Evolutionary conservation across 2,329 filamentous ascomycete species (phyloP).

Genomic region (Paracorniculantispora psalliotae): DNA sequence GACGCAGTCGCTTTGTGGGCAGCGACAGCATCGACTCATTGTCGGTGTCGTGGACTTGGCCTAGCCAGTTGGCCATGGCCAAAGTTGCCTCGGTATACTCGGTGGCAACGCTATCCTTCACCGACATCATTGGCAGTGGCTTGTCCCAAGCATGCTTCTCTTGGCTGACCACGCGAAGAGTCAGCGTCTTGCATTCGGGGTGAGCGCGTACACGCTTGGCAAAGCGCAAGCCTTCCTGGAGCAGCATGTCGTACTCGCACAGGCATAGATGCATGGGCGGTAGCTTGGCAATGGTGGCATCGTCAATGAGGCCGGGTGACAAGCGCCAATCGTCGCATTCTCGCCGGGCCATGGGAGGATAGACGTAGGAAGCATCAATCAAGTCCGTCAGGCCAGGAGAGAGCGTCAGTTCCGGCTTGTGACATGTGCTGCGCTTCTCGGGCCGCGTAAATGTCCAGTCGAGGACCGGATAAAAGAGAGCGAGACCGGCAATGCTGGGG

Average conservation of each 20-base stretch:
- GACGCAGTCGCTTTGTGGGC: conserved; percentile 27
- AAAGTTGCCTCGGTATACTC: conserved; percentile 42
- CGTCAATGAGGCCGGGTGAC: conserved; percentile 52
- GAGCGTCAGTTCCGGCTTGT: conserved; percentile 53
- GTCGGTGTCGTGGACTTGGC: conserved; percentile 33
- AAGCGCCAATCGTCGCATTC: conserved; percentile 49
- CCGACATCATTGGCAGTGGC: conserved; percentile 35
- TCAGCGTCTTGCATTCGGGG: conserved; percentile 26
- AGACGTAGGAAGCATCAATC: conserved; percentile 59
- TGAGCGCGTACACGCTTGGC: conserved; percentile 46
- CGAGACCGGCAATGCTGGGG: conserved; percentile 46
- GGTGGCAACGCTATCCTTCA: conserved; percentile 39
- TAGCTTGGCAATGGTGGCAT: conserved; percentile 48
- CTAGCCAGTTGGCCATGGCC: conserved; percentile 37
- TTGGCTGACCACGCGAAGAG: conserved; percentile 38
- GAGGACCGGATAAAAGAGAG: conserved; percentile 58
- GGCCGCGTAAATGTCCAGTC: conserved; percentile 56
- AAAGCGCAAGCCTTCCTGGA: conserved; percentile 56
- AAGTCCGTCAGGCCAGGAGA: conserved; percentile 54
- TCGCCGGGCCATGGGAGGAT: conserved; percentile 41
- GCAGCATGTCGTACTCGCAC: conserved; percentile 63
- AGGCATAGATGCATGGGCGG: conserved; percentile 53
- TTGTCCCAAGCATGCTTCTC: conserved; percentile 48
- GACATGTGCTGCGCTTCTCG: conserved; percentile 49
- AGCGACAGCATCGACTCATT: conserved; percentile 31